Base-by-base conservation (phyloP, 257 asterid genomes). In the Pogostemon cablin region DNA sequence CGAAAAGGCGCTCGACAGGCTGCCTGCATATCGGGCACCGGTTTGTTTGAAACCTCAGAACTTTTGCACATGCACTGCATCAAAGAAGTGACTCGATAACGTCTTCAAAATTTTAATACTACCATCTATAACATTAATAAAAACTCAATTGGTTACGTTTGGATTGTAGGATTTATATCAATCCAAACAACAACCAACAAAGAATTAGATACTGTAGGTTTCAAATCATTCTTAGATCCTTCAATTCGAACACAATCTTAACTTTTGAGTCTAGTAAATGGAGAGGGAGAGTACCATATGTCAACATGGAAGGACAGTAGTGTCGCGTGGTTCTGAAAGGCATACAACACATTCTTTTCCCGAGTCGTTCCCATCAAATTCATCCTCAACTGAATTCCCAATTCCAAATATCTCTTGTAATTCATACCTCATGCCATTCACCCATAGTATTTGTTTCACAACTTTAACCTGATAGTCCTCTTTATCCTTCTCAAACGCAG, bases 11-110 rank as follows among this genome's bases (percentile, higher is more conserved):
- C 86, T 91, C 99, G 3, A 91, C 92, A 3, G 97, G 96, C 74
- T 95, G 98, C 69, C 99, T 85, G 86, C 98, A 95, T 55, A 91
- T 95, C 4, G 99, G 99, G 60, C 99, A 95, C 72, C 97, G 61
- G 71, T 95, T 84, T 4, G 99, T 88, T 78, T 91, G 99, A 79
- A 89, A 87, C 91, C 97, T 90, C 86, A 95, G 82, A 12, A 91
- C 95, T 74, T 88, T 86, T 5, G 99, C 99, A 95, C 97, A 91
- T 88, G 66, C 96, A 89, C 96, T 89, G 89, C 88, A 79, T 67
- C 69, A 65, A 61, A 59, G 40, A 42, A 68, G 25, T 8, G 35
- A 74, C 68, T 66, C 53, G 48, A 11, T 67, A 67, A 2, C n/a
- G 38, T 38, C 32, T 17, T 46, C 5, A 2, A 42, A 3, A 73